These are phyloP conservation scores for Zygosaccharomyces rouxii DNA, from an alignment of 805 yeast genomes.

Conservation along the genomic window DNA sequence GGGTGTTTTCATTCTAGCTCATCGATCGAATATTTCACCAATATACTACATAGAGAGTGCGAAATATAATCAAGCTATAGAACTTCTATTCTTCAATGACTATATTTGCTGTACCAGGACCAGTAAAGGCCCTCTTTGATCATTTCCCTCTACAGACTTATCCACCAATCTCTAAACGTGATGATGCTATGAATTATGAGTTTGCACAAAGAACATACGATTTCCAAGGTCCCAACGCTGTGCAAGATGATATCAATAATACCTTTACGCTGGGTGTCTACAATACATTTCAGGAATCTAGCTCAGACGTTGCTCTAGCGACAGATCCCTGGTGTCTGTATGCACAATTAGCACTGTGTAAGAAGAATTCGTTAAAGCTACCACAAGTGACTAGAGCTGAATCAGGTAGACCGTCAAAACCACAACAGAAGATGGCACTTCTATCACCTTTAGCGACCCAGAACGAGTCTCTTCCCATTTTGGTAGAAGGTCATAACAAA, in stretches of 20 bases:
- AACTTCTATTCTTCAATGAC: background rate
- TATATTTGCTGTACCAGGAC: constrained; percentile 35
- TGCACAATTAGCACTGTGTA: constrained; percentile 43
- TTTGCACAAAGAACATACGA: constrained; percentile 24
- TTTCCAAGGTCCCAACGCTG: constrained; percentile 15
- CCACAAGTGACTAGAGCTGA: constrained; percentile 31
- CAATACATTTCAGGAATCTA: constrained; percentile 38
- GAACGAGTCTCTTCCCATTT: constrained; percentile 49
- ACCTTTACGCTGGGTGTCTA: constrained; percentile 53
- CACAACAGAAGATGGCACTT: constrained; percentile 38
- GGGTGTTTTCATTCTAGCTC: background rate
- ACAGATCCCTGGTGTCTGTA: constrained; percentile 57
- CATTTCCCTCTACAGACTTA: constrained; percentile 47
- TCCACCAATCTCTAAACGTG: constrained; percentile 36
- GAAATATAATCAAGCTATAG: background rate
- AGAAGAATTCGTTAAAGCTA: constrained; percentile 41
- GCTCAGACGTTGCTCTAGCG: constrained; percentile 37
- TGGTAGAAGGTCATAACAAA: constrained; percentile 44
- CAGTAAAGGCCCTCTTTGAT: constrained; percentile 44
- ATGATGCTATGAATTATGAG: constrained; percentile 28
- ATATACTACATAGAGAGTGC: too few relatives aligned
- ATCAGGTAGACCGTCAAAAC: constrained; percentile 1
- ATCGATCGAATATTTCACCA: background rate
- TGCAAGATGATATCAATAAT: constrained; percentile 12
- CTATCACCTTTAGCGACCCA: constrained; percentile 49